Base-by-base conservation (phyloP, 306 rosid genomes). In the Acacia melanoxylon region DNA sequence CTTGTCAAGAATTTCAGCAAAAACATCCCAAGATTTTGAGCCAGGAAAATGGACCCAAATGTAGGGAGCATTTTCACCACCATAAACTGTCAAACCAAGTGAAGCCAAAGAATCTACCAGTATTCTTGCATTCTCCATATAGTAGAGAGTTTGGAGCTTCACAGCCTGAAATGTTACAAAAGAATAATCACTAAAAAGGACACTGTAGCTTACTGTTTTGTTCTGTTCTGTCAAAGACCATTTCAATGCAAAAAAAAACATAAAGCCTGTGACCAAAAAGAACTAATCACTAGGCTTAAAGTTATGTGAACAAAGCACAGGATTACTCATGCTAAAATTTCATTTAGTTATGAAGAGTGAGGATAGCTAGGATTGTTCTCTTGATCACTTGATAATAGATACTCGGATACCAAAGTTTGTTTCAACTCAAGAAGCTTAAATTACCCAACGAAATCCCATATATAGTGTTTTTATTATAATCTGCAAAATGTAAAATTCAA, bases 1-100 rank as follows among this genome's bases (percentile, higher is more conserved):
- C 83, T 89, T 88, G 82, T 92, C 91, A 75, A 92, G 97, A 83
- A 92, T 88, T 52, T 88, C 75, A 51, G 84, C 79, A 75, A 91
- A 92, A 63, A 82, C 81, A 77, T 91, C 81, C 94, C 97, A 92
- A 24, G 95, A 91, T 68, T 86, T 91, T 44, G 88, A 80, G 76
- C 95, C 93, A 2, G 93, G 94, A 84, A 92, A 89, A 62, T 82
- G 94, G 19, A 89, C 90, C 97, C 97, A 92, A 80, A 89, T 83
- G 66, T 88, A 89, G 41, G 97, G 95, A 66, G 97, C 93, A 76
- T 92, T 92, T 81, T 76, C 75, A 13, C 93, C 89, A 0, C 94
- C 97, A 54, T 89, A 91, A 46, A 85, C 91, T 72, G 83, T 78
- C 63, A 91, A 61, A 67, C 97, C 97, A 24, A 91, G 85, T 67